Conservation (phyloP, 2,329 filamentous ascomycete genomes). For the Fusarium sp. region DNA sequence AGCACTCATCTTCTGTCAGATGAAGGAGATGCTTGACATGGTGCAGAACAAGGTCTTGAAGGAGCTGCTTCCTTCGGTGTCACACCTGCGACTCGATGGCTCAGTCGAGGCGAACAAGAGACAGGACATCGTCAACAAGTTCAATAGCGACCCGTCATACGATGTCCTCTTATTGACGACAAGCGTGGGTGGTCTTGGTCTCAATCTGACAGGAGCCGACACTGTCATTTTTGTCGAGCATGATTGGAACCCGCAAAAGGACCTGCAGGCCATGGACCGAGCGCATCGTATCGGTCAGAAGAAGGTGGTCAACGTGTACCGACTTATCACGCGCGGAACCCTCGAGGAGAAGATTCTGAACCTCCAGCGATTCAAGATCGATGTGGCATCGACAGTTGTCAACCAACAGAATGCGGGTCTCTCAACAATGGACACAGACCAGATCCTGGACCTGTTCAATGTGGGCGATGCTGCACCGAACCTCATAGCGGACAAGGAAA, state of each 20-base stretch:
- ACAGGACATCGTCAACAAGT: slow-evolving; percentile 98
- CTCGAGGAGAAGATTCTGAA: slow-evolving; percentile 98
- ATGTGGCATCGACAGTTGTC: slow-evolving; percentile 96
- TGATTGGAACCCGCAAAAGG: slow-evolving; percentile 99
- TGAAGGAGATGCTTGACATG: slow-evolving; percentile 99
- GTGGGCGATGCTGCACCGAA: slow-evolving; percentile 81
- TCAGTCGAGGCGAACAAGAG: slow-evolving; percentile 92
- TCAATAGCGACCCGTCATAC: slow-evolving; percentile 97
- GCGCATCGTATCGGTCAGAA: slow-evolving; percentile 99
- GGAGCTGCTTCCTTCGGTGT: slow-evolving; percentile 90
- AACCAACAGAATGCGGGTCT: slow-evolving; percentile 98
- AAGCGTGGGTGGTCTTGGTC: slow-evolving; percentile 90
- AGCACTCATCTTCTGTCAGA: slow-evolving; percentile 97
- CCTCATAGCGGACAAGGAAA: slow-evolving; percentile 71
- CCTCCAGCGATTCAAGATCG: slow-evolving; percentile 99
- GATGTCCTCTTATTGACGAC: slow-evolving; percentile 95
- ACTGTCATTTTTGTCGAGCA: slow-evolving; percentile 99
- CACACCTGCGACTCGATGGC: slow-evolving; percentile 93
- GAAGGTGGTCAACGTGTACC: slow-evolving; percentile 99
- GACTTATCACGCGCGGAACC: slow-evolving; percentile 93
- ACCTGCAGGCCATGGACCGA: slow-evolving; percentile 98
- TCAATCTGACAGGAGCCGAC: slow-evolving; percentile 96
- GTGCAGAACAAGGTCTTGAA: slow-evolving; percentile 94
- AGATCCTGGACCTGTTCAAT: slow-evolving; percentile 96
- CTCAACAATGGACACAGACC: slow-evolving; percentile 96